These are phyloP conservation scores for Trichoderma reesei DNA, from an alignment of 495 filamentous ascomycete species.

Conservation along the genomic window DNA sequence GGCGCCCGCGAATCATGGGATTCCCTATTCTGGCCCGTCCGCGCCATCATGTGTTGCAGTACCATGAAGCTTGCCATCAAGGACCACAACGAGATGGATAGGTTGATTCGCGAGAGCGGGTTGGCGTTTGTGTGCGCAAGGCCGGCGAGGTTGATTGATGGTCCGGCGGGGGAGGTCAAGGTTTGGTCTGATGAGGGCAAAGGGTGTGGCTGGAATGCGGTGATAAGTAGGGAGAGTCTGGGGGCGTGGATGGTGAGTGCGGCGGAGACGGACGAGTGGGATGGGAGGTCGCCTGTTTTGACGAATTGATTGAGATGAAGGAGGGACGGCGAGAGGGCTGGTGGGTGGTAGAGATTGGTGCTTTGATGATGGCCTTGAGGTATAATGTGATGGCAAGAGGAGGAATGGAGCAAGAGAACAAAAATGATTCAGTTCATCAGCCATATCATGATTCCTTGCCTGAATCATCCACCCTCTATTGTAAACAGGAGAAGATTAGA, in stretches of 20 bases:
- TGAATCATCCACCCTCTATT: background rate
- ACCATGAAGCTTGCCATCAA: constrained; percentile 12
- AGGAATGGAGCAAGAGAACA: background rate
- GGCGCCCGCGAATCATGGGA: background rate
- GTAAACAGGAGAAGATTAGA: background rate
- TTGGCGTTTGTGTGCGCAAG: constrained; percentile 14
- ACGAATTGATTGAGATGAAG: constrained; percentile 18
- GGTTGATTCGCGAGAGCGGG: constrained; percentile 10
- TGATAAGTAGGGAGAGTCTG: constrained; percentile 31
- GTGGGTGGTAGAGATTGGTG: background rate
- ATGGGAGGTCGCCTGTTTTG: constrained; percentile 30
- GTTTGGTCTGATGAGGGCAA: constrained; percentile 11
- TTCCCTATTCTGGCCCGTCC: background rate
- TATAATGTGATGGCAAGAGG: too few species aligned
- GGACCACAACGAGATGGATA: constrained; percentile 14
- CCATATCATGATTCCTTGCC: background rate
- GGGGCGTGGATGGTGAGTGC: constrained; percentile 35
- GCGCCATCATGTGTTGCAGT: constrained; percentile 10
- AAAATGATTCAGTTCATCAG: too few species aligned
- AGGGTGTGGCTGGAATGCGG: constrained; percentile 9
- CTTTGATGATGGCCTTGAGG: too few species aligned
- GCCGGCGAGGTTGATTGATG: constrained; percentile 14
- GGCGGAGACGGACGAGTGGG: constrained; percentile 25
- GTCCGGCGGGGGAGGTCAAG: constrained; percentile 12
- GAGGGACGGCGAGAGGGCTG: background rate